Percentiles rank a stretch among this genome's conserved stretches.
These are phyloP conservation scores for Mercurialis annua DNA, from an alignment of 345 rosid genomes.

Conservation along the genomic window DNA sequence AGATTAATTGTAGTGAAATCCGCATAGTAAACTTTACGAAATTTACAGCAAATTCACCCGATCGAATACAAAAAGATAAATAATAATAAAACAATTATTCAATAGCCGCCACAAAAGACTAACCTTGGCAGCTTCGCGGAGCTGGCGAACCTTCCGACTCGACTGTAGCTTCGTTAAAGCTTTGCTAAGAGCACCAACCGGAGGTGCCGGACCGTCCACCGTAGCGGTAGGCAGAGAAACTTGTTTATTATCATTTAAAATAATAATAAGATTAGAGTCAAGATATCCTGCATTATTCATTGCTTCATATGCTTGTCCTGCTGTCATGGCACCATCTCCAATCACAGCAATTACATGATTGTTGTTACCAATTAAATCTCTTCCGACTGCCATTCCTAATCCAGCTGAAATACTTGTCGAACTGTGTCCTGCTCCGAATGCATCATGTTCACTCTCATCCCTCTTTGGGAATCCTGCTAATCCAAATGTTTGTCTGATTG, in stretches of 20 bases:
- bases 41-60: too few relatives aligned
- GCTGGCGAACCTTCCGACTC: conserved; percentile 25
- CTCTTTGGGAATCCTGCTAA: conserved; percentile 49
- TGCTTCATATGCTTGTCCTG: conserved; percentile 54
- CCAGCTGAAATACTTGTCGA: conserved; percentile 59
- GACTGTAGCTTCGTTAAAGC: conserved; percentile 37
- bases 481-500: conserved; percentile 45
- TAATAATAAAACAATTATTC: too few relatives aligned
- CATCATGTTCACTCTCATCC: conserved; percentile 45
- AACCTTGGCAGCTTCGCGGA: conserved; percentile 43
- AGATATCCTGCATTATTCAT: conserved; percentile 55
- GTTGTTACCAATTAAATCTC: conserved; percentile 43
- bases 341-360: conserved; percentile 48
- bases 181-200: conserved; percentile 43
- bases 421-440: conserved; percentile 53
- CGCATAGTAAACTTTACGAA: too few relatives aligned
- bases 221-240: conserved; percentile 56
- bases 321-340: conserved; percentile 56
- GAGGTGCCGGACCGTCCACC: conserved; percentile 48
- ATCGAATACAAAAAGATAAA: too few relatives aligned
- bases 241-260: conserved; percentile 48
- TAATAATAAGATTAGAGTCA: conserved; percentile 40
- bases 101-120: too few relatives aligned
- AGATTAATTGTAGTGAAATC: too few relatives aligned
- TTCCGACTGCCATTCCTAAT: conserved; percentile 50